phyloP scores from a whole-genome alignment of 1,139 yeast genomes.

The Hyphopichia fennica region DNA sequence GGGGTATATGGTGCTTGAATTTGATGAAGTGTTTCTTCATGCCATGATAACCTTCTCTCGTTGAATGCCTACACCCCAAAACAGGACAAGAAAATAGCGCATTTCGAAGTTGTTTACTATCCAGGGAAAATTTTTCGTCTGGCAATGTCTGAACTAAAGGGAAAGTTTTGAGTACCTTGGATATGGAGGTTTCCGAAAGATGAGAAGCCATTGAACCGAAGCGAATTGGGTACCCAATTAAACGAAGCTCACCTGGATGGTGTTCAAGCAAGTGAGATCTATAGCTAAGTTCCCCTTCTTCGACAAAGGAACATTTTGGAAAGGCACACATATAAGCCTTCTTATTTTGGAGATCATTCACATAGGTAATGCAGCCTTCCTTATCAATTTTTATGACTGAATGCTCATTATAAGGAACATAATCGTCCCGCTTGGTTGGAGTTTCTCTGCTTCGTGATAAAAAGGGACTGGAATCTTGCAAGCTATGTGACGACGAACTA shows the following conservation, averaged over 20 bases:
- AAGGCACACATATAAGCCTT: slow-evolving; percentile 21
- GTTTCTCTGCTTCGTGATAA: no score
- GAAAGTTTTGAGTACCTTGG: neutral
- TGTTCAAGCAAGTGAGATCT: slow-evolving; percentile 28
- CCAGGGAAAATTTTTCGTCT: neutral
- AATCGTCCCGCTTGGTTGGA: neutral
- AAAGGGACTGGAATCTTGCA: no score
- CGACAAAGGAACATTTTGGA: neutral
- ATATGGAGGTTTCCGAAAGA: neutral
- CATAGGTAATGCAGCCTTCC: neutral
- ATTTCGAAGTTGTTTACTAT: neutral
- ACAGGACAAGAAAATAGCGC: slow-evolving; percentile 37
- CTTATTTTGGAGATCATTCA: neutral
- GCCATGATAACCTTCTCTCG: slow-evolving; percentile 35
- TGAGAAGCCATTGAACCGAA: neutral
- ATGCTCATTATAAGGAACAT: neutral
- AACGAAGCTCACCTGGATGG: slow-evolving; percentile 24
- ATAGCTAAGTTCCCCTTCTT: slow-evolving; percentile 12
- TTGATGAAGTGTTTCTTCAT: slow-evolving; percentile 33
- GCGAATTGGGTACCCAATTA: slow-evolving; percentile 36
- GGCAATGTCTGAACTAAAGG: slow-evolving; percentile 1
- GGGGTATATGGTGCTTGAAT: slow-evolving; percentile 17
- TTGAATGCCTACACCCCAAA: slow-evolving; percentile 43
- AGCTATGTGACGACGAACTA: no score
- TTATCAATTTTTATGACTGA: neutral